These are phyloP conservation scores for Pleurotus djamor DNA, from an alignment of 768 basidiomycete genomes.

Conservation along the genomic window DNA sequence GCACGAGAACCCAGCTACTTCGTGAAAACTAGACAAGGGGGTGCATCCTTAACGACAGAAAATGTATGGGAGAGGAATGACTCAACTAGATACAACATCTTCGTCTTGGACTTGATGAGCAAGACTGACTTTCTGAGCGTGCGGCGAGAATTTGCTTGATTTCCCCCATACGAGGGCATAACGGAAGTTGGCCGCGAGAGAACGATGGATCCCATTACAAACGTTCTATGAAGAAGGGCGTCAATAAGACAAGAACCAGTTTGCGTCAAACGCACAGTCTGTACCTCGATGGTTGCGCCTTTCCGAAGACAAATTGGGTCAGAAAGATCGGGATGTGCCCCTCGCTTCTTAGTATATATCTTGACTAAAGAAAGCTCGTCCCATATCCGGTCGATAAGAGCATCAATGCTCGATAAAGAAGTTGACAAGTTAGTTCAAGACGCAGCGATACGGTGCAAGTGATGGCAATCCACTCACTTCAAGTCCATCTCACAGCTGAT, in stretches of 20 bases:
- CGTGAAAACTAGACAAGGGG: conserved; percentile 22
- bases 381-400: conserved; percentile 78
- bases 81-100: conserved; percentile 82
- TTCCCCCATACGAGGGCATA: conserved; percentile 97
- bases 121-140: conserved; percentile 92
- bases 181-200: conserved; percentile 87
- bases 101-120: conserved; percentile 83
- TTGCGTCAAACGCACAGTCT: background rate
- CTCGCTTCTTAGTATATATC: conserved; percentile 97
- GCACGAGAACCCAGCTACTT: conserved; percentile 15
- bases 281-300: conserved; percentile 91
- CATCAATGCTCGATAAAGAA: conserved; percentile 51
- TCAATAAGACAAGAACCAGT: background rate
- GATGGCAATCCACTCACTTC: conserved; percentile 50
- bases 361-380: conserved; percentile 80
- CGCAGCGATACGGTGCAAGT: background rate
- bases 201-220: conserved; percentile 91
- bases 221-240: conserved; percentile 51
- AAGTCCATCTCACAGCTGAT: conserved; percentile 96
- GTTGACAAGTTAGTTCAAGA: conserved; percentile 6
- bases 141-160: conserved; percentile 90
- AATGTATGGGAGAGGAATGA: background rate
- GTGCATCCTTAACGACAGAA: background rate
- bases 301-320: conserved; percentile 91
- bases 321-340: conserved; percentile 85